A percentile compares a stretch with the other conserved stretches of the same genome.
phyloP scores from a whole-genome alignment of 202 grass and related monocot species.

The Zizania palustris region DNA sequence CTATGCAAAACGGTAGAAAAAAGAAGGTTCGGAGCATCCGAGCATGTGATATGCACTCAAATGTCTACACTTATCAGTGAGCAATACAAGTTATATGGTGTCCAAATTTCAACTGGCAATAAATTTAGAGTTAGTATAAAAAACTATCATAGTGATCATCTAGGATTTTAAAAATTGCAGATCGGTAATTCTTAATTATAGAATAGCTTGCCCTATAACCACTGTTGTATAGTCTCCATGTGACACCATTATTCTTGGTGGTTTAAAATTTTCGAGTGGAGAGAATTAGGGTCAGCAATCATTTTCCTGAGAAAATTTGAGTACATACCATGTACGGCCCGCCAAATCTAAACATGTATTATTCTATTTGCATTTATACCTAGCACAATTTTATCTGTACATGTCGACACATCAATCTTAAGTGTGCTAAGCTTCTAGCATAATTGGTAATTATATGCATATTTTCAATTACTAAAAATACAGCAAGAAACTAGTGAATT shows the following conservation, averaged over 20 bases:
- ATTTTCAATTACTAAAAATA: too few species aligned
- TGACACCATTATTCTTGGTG: too few species aligned
- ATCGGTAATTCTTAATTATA: too few species aligned
- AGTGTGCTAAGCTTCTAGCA: not conserved
- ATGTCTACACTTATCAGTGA: conserved; percentile 38
- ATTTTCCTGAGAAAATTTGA: too few species aligned
- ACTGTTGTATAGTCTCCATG: too few species aligned
- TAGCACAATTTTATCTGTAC: not conserved
- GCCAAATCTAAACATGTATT: not conserved
- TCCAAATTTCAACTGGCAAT: conserved; percentile 11
- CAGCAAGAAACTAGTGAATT: too few species aligned
- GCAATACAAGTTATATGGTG: conserved; percentile 4
- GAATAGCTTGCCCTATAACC: too few species aligned
- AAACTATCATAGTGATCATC: not conserved
- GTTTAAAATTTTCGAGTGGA: too few species aligned
- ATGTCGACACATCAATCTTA: not conserved
- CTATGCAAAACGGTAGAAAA: conserved; percentile 51
- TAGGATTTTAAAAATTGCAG: conserved; percentile 5
- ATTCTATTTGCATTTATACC: not conserved
- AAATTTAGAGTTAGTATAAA: not conserved
- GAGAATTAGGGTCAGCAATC: too few species aligned
- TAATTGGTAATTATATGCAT: too few species aligned
- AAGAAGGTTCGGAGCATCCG: conserved; percentile 56
- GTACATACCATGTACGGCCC: not conserved
- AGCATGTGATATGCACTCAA: conserved; percentile 62